Conservation (phyloP, 2,329 filamentous ascomycete genomes). For the Diaporthe destruens region DNA sequence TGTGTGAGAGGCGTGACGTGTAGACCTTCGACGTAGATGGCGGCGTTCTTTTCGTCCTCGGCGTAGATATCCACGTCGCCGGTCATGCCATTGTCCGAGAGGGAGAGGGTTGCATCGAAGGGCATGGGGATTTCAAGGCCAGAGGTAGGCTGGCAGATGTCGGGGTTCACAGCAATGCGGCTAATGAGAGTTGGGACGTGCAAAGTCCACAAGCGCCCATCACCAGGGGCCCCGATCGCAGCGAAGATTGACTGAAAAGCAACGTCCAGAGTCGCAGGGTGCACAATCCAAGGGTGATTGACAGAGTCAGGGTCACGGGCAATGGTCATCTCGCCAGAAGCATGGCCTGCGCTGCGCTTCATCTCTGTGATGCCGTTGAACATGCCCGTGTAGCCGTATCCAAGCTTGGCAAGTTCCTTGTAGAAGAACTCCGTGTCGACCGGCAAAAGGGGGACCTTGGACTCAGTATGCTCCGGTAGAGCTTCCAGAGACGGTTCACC, state of each 20-base stretch:
- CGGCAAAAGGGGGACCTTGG: conserved; percentile 13
- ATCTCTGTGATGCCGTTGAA: conserved; percentile 33
- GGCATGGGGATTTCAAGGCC: background rate
- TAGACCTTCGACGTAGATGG: conserved; percentile 41
- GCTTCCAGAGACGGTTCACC: background rate
- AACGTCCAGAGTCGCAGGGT: conserved; percentile 34
- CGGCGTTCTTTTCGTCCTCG: conserved; percentile 16
- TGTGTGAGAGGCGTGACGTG: conserved; percentile 29
- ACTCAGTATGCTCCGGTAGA: conserved; percentile 14
- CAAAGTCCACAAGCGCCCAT: conserved; percentile 23
- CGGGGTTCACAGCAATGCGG: conserved; percentile 30
- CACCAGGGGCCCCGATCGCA: conserved; percentile 27
- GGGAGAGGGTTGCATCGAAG: conserved; percentile 4
- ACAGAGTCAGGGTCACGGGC: background rate
- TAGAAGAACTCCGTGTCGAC: conserved; percentile 39
- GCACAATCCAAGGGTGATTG: conserved; percentile 16
- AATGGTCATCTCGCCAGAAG: conserved; percentile 8
- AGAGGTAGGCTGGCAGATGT: conserved; percentile 11
- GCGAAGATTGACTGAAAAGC: conserved; percentile 35
- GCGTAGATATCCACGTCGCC: conserved; percentile 37
- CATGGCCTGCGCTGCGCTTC: conserved; percentile 1
- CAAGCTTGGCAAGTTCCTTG: conserved; percentile 31
- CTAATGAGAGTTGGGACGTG: conserved; percentile 32
- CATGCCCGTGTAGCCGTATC: conserved; percentile 36
- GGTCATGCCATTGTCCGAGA: conserved; percentile 9